Evolutionary conservation across 768 basidiomycete species (phyloP).

Genomic region (Mycena rosella): DNA sequence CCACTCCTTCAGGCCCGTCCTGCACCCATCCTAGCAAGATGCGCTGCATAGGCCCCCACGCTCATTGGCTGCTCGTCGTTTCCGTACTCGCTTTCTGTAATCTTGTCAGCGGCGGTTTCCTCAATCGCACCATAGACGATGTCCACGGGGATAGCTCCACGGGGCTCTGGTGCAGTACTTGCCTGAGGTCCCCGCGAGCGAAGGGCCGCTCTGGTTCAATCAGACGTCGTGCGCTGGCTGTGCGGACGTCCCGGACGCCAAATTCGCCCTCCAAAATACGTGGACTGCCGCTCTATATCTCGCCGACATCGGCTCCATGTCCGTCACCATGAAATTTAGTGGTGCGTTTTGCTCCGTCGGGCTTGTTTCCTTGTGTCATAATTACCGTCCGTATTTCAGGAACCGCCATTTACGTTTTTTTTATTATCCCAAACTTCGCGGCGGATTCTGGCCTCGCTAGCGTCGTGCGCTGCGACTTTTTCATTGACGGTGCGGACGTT

Average conservation of each 20-base stretch:
- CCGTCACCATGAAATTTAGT: conserved; percentile 27
- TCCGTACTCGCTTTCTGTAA: neutral
- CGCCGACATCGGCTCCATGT: conserved; percentile 24
- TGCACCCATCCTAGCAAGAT: conserved; percentile 26
- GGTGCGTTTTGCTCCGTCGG: conserved; percentile 32
- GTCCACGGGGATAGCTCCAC: conserved; percentile 37
- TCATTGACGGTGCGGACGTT: conserved; percentile 31
- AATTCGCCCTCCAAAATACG: conserved; percentile 26
- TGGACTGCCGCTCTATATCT: conserved; percentile 36
- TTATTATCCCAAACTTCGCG: conserved; percentile 36
- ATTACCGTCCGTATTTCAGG: conserved; percentile 15
- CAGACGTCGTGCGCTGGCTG: conserved; percentile 31
- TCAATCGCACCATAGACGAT: conserved; percentile 42
- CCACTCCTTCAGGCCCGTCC: conserved; percentile 7
- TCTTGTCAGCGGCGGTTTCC: neutral
- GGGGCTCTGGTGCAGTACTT: conserved; percentile 29
- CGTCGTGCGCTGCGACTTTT: conserved; percentile 30
- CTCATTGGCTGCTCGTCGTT: conserved; percentile 22
- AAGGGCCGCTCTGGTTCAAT: conserved; percentile 24
- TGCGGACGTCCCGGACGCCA: conserved; percentile 21
- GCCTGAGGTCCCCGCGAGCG: conserved; percentile 19
- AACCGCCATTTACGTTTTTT: conserved; percentile 38
- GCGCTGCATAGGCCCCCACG: conserved; percentile 23
- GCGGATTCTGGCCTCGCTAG: conserved; percentile 14
- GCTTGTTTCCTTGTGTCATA: too few relatives aligned